Base-by-base conservation (phyloP, 805 yeast species). In the Zygosaccharomyces lentus region DNA sequence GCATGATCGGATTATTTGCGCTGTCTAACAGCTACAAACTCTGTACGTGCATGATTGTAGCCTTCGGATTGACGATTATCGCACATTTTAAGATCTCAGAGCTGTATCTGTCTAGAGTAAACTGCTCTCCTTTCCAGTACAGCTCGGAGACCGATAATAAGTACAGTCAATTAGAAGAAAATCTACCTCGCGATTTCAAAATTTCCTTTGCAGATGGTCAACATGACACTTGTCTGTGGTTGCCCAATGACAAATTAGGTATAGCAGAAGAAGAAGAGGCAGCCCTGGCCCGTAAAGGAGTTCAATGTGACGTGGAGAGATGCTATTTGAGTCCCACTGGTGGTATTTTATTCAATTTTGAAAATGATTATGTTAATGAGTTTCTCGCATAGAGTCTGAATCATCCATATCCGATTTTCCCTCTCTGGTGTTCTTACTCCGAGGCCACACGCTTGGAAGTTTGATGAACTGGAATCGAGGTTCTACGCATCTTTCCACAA, bases 401-500 rank as follows among this genome's bases (percentile, higher is more conserved):
- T 51, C 50, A 23, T 52, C 51, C n/a, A 34, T n/a, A 8, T 48
- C 49, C 9, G 51, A 45, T 41, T 57, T 52, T 36, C 61, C 69
- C 45, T 75, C 74, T 54, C 81, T 71, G 1, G 80, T 77, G 49
- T 75, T 77, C 53, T 76, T 77, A 51, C 76, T 75, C 53, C 81
- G 66, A 19, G 95, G 95, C 96, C 96, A 89, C 60, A 90, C 68
- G 39, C 87, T 83, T 2, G 98, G 99, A 26, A 93, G 66, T 57
- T 76, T 76, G 25, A 93, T 80, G 40, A 87, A 84, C 62, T 90
- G 96, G 58, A 84, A 91, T 55, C 95, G 75, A 1, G 99, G 99
- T 54, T 88, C 95, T 9, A 93, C 93, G 61, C 96, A 88, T 51
- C 96, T 73, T 56, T 91, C 97, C 13, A 82, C 81, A 60, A 93